Base-by-base conservation (phyloP, 2,329 filamentous ascomycete genomes). In the Diatrype stigma region DNA sequence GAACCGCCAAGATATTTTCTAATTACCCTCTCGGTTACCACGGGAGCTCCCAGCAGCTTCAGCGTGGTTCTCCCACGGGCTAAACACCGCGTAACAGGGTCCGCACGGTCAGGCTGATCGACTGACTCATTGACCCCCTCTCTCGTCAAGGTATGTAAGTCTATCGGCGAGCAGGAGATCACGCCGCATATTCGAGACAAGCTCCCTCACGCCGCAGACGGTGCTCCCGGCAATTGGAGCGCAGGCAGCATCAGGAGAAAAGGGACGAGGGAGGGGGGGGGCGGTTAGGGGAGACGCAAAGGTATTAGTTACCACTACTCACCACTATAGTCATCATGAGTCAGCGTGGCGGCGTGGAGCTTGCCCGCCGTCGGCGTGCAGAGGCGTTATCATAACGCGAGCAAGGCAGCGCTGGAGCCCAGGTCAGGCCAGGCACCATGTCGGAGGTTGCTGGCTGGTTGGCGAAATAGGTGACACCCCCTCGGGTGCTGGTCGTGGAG, bases 361-460 rank as follows among this genome's bases (percentile, higher is more conserved):
- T 54, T 2, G 54, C 62, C 54, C 3, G 54, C 62, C 19, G 22
- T 51, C 2, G 55, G 54, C 26, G 26, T 30, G 26, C 26, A 30
- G n/a, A n/a, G 45, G 54, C 56, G 1, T 22, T 64, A 2, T 67
- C n/a, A 67, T 52, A 49, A 57, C 0, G 60, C 58, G 6, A 68
- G 62, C 46, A 75, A 76, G 49, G 70, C 67, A 21, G 73, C 69
- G 0, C 59, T 75, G 1, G 73, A 75, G 54, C 71, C 66, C 1
- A 37, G 68, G 14, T 69, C 68, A 0, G 72, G n/a, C n/a, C n/a
- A 74, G 50, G 59, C 67, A 0, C 56, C 75, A 1, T 61, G 67
- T 1, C 49, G 51, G 1, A 73, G 75, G 50, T 58, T 74, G 0
- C 59, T 60, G 5, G 54, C 61, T n/a, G 26, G 0, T 68, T 74